These are phyloP conservation scores for Agrocybe chaxingu DNA, from an alignment of 768 basidiomycete species.

Conservation along the genomic window DNA sequence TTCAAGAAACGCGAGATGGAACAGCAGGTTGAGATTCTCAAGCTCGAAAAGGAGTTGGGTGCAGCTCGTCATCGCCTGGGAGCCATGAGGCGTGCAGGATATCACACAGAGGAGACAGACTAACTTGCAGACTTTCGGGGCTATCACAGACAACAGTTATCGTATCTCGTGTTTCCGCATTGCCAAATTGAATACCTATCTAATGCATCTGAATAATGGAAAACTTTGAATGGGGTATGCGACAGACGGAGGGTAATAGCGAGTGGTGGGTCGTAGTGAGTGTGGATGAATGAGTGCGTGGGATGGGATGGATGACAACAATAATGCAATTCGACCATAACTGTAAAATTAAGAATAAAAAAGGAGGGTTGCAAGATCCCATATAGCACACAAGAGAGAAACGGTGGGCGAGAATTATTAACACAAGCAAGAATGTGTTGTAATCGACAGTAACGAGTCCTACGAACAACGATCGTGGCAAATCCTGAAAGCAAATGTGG, in stretches of 20 bases:
- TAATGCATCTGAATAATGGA: constrained; percentile 15
- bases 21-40: constrained; percentile 97
- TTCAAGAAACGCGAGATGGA: constrained; percentile 99
- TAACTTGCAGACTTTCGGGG: constrained; percentile 20
- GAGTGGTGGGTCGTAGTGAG: constrained; percentile 9
- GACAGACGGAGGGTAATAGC: not conserved
- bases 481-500: not conserved
- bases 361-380: constrained; percentile 7
- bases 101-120: constrained; percentile 83
- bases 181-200: not conserved
- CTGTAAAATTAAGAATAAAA: constrained; percentile 19
- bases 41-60: constrained; percentile 91
- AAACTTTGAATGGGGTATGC: constrained; percentile 6
- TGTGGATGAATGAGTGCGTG: not conserved
- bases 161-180: not conserved
- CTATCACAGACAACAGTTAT: constrained; percentile 2
- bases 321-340: constrained; percentile 8
- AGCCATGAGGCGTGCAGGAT: constrained; percentile 84
- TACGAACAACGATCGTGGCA: not conserved
- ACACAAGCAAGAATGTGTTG: constrained; percentile 2
- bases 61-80: constrained; percentile 81
- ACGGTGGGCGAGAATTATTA: constrained; percentile 13
- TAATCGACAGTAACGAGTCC: too few relatives aligned
- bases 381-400: constrained; percentile 9
- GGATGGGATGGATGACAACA: constrained; percentile 7